Percentiles rank a stretch among this genome's conserved stretches.
Evolutionary conservation across 1,284 basidiomycete species (phyloP).

Genomic region (Microbotryum intermedium): DNA sequence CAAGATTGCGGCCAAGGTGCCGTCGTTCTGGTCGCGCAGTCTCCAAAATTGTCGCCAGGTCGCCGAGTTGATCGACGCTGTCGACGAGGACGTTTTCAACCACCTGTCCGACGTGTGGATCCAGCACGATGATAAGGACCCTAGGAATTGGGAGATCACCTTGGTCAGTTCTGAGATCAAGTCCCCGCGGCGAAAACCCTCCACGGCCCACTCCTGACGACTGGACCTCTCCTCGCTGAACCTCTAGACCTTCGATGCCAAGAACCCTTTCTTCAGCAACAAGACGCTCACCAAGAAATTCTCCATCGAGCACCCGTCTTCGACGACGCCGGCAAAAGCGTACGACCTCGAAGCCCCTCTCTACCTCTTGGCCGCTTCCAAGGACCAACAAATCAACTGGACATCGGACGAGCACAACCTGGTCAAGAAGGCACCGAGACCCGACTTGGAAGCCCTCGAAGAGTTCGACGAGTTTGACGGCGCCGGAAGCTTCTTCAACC

Average conservation of each 20-base stretch:
- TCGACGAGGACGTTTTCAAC: slow-evolving; percentile 28
- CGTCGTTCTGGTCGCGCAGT: slow-evolving; percentile 28
- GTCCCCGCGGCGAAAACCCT: not conserved
- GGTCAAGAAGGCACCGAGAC: slow-evolving; percentile 27
- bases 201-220: not conserved
- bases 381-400: slow-evolving; percentile 11
- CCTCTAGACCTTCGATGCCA: slow-evolving; percentile 24
- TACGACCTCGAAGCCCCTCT: slow-evolving; percentile 29
- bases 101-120: slow-evolving; percentile 26
- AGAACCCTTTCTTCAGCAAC: slow-evolving; percentile 31
- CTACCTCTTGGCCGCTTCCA: slow-evolving; percentile 5
- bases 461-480: slow-evolving; percentile 30
- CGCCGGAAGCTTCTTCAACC: slow-evolving; percentile 29
- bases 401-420: slow-evolving; percentile 31
- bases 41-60: slow-evolving; percentile 16
- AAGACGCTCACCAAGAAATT: slow-evolving; percentile 19
- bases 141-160: slow-evolving; percentile 18
- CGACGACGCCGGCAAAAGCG: slow-evolving; percentile 1
- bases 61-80: slow-evolving; percentile 22
- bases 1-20: slow-evolving; percentile 22
- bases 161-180: slow-evolving; percentile 14
- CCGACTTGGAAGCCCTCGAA: slow-evolving; percentile 22
- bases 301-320: slow-evolving; percentile 15
- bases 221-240: not conserved
- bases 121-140: slow-evolving; percentile 22